Base-by-base conservation (phyloP, 2,329 filamentous ascomycete species). In the Zymoseptoria tritici region DNA sequence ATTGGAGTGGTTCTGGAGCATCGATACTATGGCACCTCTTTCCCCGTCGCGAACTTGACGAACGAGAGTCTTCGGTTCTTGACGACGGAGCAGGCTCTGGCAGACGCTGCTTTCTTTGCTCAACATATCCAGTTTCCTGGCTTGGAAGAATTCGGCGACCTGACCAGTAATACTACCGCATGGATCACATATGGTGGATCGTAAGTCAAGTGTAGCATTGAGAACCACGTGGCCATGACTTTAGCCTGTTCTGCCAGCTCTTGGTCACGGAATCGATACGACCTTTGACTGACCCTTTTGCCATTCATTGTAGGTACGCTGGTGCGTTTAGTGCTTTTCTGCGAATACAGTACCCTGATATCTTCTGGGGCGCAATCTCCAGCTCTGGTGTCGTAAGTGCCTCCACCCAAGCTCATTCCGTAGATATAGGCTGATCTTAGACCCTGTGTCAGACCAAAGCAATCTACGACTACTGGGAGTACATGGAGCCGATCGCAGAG, bases 151-250 rank as follows among this genome's bases (percentile, higher is more conserved):
- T 64, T 68, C 57, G 69, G 81, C 22, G 81, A 91, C 63, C 75
- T 94, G 46, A 90, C 83, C 0, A 83, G 89, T 0, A 76, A 82
- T 0, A 79, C 78, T 2, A 85, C 84, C 0, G 83, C 90, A 0
- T 94, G 87, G 76, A 86, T 96, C 60, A 84, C 85, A 0, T 96
- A 95, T 62, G 91, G 91, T 1, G 90, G 90, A 0, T 91, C 88
- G 0, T 46, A 46, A 46, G 36, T 46, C 36, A 46, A 46, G 16
- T 46, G 13, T 16, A 46, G 36, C 36, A 7, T n/a, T n/a, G 16
- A 46, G 36, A n/a, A 13, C 36, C 3, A 13, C 36, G 36, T 16
- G 36, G 9, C 4, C 11, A 42, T 42, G 13, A n/a, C 36, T 16
- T n/a, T n/a, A 46, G 36, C 11, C 16, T 46, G 36, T 46, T 7